Base-by-base conservation (phyloP, 129 eudicot genomes). In the Tanacetum coccineum region DNA sequence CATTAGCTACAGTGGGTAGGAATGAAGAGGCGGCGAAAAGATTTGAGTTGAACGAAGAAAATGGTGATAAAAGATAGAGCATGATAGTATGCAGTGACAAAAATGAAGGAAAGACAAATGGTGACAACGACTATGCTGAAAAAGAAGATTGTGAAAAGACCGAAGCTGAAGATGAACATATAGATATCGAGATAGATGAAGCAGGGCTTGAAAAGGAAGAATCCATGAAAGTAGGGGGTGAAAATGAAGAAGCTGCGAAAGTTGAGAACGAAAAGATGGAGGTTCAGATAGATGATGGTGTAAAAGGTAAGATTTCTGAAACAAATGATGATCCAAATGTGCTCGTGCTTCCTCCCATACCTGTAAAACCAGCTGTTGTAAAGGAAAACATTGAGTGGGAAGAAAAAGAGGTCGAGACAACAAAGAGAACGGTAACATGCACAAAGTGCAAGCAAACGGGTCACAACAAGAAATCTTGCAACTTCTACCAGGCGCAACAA, bases 401-500 rank as follows among this genome's bases (percentile, higher is more conserved):
- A n/a, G 82, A 82, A 68, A 53, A 61, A 13, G 91, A 85, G 47
- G 82, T 44, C n/a, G 81, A 78, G 6, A 36, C 42, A 49, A 70
- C 77, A 51, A 85, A 74, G 73, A 88, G 91, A 79, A 85, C 91
- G 57, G 92, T 88, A 40, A 80, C 88, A 9, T 88, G 96, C 74
- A 80, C 85, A 39, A 85, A 75, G 67, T 88, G 96, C 66, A 88
- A 85, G 78, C 87, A 88, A 56, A 74, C 78, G 0, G 92, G 96
- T 70, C 96, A 88, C 70, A 88, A 88, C 32, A 88, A 85, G 74
- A 82, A 85, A 70, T 76, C 88, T 20, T 88, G 91, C 80, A 88
- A 80, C 63, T 28, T 73, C n/a, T 64, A 64, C 59, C 71, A 73
- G 21, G 47, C 46, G 58, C 71, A 73, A 58, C 78, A 6, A 36